Evolutionary conservation across 257 asterid species (phyloP).

Genomic region (Knoxia roxburghii): DNA sequence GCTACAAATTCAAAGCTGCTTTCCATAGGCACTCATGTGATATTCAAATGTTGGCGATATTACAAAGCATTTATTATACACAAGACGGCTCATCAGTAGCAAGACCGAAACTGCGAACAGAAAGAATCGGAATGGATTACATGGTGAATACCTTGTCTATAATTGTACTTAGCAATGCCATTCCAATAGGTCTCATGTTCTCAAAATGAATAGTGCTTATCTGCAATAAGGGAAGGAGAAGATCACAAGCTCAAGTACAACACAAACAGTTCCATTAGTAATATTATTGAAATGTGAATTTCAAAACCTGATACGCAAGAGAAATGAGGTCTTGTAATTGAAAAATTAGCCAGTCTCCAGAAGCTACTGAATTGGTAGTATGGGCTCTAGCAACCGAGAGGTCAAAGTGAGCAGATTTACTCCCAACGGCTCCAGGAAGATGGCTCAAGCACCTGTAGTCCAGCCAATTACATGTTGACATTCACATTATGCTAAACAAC

Average conservation of each 20-base stretch:
- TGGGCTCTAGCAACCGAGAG: constrained; percentile 66
- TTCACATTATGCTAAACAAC: constrained; percentile 9
- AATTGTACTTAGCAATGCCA: constrained; percentile 73
- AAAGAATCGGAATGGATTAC: constrained; percentile 11
- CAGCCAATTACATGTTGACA: constrained; percentile 22
- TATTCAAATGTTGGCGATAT: too few species aligned
- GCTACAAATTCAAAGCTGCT: too few species aligned
- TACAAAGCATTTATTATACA: too few species aligned
- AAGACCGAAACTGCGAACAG: neutral
- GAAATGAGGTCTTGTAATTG: constrained; percentile 91
- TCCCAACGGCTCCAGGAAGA: constrained; percentile 95
- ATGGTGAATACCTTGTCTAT: constrained; percentile 75
- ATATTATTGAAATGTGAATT: neutral
- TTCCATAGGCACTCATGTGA: too few species aligned
- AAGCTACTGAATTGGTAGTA: constrained; percentile 35
- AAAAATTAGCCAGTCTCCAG: constrained; percentile 86
- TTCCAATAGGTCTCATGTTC: constrained; percentile 86
- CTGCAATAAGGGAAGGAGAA: constrained; percentile 39
- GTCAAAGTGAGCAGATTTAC: constrained; percentile 81
- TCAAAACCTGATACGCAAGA: constrained; percentile 95
- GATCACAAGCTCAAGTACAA: constrained; percentile 2
- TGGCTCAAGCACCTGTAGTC: constrained; percentile 79
- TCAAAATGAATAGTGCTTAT: constrained; percentile 98
- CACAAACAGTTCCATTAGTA: neutral
- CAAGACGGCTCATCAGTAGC: neutral